Evolutionary conservation across 805 yeast genomes (phyloP).

Genomic region (Starmerella kuoi): DNA sequence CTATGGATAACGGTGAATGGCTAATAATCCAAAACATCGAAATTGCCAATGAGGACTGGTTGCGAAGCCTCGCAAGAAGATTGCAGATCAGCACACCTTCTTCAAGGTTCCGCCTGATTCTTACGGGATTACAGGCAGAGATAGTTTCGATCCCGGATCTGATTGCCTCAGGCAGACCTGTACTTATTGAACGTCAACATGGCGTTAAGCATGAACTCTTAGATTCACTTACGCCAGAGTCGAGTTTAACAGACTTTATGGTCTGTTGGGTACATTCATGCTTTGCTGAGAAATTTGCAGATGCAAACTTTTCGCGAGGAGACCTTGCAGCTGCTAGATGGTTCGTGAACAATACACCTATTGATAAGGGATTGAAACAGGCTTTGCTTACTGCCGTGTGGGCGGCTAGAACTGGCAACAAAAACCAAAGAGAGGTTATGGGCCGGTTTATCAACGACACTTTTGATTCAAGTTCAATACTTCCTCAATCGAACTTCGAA

Average conservation of each 20-base stretch:
- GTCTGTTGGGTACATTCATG: slow-evolving; percentile 14
- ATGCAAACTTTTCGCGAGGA: neutral
- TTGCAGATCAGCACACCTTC: slow-evolving; percentile 29
- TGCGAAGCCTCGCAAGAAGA: slow-evolving; percentile 36
- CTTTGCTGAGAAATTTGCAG: slow-evolving; percentile 5
- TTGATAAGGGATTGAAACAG: slow-evolving; percentile 27
- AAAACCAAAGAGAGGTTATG: slow-evolving; percentile 19
- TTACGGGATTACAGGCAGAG: slow-evolving; percentile 47
- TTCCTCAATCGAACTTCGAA: neutral
- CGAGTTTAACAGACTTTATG: neutral
- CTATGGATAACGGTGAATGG: slow-evolving; percentile 69
- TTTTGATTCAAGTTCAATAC: neutral
- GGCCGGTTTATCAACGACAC: slow-evolving; percentile 11
- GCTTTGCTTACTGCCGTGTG: slow-evolving; percentile 46
- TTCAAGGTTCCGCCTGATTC: slow-evolving; percentile 41
- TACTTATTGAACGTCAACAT: slow-evolving; percentile 50
- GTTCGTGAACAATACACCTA: slow-evolving; percentile 7
- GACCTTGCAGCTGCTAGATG: slow-evolving; percentile 9
- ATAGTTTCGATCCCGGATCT: slow-evolving; percentile 43
- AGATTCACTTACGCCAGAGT: neutral
- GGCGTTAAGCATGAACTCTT: slow-evolving; percentile 28
- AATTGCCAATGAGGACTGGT: slow-evolving; percentile 48
- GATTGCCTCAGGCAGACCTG: slow-evolving; percentile 41
- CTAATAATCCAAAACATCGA: slow-evolving; percentile 71
- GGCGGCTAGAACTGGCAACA: slow-evolving; percentile 36